Evolutionary conservation across 768 basidiomycete genomes (phyloP).

Genomic region (Boletus vermiculosoides): DNA sequence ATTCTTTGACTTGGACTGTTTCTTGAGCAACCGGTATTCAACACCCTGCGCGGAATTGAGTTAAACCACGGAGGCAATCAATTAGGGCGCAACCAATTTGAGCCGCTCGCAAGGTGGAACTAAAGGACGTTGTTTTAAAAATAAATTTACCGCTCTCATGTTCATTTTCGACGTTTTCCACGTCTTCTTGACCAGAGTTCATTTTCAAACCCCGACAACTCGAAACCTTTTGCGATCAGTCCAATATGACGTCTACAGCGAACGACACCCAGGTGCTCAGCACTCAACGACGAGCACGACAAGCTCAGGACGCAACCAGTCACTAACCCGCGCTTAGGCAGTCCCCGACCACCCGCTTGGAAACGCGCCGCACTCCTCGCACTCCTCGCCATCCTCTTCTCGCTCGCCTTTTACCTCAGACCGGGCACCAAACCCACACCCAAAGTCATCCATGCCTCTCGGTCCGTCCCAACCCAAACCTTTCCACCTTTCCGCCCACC

Average conservation of each 20-base stretch:
- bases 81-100: too few species aligned
- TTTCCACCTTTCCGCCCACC: too few species aligned
- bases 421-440: slow-evolving; percentile 31
- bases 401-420: slow-evolving; percentile 40
- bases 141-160: slow-evolving; percentile 1
- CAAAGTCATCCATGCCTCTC: slow-evolving; percentile 57
- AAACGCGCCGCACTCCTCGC: slow-evolving; percentile 47
- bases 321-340: slow-evolving; percentile 33
- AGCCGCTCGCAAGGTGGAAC: background rate
- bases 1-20: slow-evolving; percentile 68
- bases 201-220: slow-evolving; percentile 31
- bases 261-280: background rate
- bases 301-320: background rate
- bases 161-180: background rate
- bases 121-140: background rate
- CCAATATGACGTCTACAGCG: background rate
- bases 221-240: too few species aligned
- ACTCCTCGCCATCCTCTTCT: slow-evolving; percentile 42
- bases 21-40: slow-evolving; percentile 81
- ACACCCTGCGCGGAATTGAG: too few species aligned
- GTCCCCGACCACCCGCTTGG: slow-evolving; percentile 41
- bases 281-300: background rate
- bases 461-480: slow-evolving; percentile 47
- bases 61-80: too few species aligned
- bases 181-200: background rate